These are phyloP conservation scores for Spizellomyces sp. DNA, from an alignment of 192 early-diverging fungal genomes.

Conservation along the genomic window DNA sequence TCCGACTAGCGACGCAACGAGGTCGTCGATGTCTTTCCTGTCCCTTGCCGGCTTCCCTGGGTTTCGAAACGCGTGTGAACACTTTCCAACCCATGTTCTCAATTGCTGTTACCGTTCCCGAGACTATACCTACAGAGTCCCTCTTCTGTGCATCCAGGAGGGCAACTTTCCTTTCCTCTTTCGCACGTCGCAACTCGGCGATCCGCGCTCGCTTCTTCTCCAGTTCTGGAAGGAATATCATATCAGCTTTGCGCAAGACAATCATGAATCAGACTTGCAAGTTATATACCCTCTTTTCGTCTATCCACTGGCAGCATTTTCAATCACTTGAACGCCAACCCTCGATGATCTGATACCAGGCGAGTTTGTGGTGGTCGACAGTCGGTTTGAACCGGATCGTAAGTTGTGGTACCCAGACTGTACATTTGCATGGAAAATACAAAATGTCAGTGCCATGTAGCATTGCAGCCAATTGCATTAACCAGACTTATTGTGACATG, in stretches of 20 bases:
- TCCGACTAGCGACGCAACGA: slow-evolving; percentile 84
- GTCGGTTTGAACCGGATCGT: too few species aligned
- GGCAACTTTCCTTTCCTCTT: slow-evolving; percentile 72
- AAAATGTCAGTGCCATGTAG: too few species aligned
- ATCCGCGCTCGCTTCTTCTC: slow-evolving; percentile 92
- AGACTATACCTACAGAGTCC: slow-evolving; percentile 17
- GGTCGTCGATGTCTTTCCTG: slow-evolving; percentile 78
- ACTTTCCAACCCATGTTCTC: too few species aligned
- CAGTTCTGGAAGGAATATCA: slow-evolving; percentile 50
- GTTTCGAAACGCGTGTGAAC: background rate
- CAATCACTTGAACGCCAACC: too few species aligned
- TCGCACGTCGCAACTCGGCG: slow-evolving; percentile 78
- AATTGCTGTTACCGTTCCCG: too few species aligned
- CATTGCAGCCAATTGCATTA: too few species aligned
- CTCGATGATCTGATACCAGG: too few species aligned
- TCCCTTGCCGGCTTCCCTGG: slow-evolving; percentile 14
- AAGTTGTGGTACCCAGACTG: too few species aligned
- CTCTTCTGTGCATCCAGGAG: slow-evolving; percentile 32
- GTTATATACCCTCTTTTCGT: slow-evolving; percentile 25
- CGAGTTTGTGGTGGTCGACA: too few species aligned
- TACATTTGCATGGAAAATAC: too few species aligned
- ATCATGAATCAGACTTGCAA: background rate
- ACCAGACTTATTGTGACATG: too few species aligned
- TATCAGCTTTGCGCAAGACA: background rate
- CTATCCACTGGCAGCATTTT: slow-evolving; percentile 20